Conservation (phyloP, 768 basidiomycete genomes). For the Hygrophoropsis aurantiaca region DNA sequence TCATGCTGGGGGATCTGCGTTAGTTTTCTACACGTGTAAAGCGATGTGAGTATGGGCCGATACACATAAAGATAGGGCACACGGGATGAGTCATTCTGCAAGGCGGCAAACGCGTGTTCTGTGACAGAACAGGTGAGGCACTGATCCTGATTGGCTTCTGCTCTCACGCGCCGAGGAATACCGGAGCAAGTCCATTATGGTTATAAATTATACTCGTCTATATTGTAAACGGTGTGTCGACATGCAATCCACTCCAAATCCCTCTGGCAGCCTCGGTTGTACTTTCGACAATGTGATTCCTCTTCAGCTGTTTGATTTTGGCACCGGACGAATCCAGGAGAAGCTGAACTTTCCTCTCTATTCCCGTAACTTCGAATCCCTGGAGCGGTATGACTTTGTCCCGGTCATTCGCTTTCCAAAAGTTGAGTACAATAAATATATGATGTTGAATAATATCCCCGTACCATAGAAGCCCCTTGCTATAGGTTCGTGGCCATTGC, state of each 20-base stretch:
- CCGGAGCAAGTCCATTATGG: neutral
- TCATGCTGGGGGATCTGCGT: conserved; percentile 7
- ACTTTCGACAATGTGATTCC: conserved; percentile 65
- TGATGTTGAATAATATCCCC: conserved; percentile 22
- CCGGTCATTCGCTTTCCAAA: conserved; percentile 70
- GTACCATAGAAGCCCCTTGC: conserved; percentile 81
- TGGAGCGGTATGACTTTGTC: conserved; percentile 88
- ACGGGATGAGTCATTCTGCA: conserved; percentile 13
- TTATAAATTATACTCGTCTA: conserved; percentile 20
- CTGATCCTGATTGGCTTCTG: too few species aligned
- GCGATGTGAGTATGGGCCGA: neutral
- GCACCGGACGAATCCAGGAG: conserved; percentile 86
- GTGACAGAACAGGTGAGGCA: conserved; percentile 16
- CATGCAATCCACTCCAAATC: conserved; percentile 89
- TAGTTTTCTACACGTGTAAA: conserved; percentile 5
- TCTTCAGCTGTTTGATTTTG: conserved; percentile 80
- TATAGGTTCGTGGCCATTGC: conserved; percentile 75
- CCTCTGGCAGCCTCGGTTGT: conserved; percentile 80
- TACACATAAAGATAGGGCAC: conserved; percentile 11
- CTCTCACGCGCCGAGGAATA: neutral
- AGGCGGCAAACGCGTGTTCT: conserved; percentile 34
- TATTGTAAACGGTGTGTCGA: conserved; percentile 63
- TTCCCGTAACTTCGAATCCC: conserved; percentile 67
- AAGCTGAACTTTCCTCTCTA: conserved; percentile 78
- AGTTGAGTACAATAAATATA: conserved; percentile 11